Evolutionary conservation across 2,329 filamentous ascomycete species (phyloP).

Genomic region (Trichophyton simii): DNA sequence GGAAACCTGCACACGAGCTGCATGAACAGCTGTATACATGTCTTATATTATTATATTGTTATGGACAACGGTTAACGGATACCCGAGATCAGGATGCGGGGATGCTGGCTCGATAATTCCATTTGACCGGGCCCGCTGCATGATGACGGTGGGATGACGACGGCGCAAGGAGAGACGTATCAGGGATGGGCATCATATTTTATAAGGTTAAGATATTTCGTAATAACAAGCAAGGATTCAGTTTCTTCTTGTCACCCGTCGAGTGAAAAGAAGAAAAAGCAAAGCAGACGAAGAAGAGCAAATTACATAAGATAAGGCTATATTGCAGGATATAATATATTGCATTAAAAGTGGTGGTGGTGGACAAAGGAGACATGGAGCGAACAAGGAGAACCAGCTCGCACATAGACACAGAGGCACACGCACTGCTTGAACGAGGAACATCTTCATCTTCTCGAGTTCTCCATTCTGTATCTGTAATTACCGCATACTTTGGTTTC

Average conservation of each 20-base stretch:
- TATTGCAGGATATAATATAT: background rate
- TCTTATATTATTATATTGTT: too few relatives aligned
- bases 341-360: background rate
- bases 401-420: too few relatives aligned
- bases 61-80: too few relatives aligned
- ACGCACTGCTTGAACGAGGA: too few relatives aligned
- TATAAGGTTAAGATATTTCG: background rate
- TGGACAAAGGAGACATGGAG: background rate
- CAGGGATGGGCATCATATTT: background rate
- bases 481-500: background rate
- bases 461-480: background rate
- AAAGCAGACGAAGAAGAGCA: background rate
- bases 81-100: too few relatives aligned
- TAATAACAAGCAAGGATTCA: background rate
- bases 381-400: background rate
- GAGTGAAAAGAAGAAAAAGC: background rate
- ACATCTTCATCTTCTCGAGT: background rate
- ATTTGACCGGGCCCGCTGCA: too few relatives aligned
- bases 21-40: too few relatives aligned
- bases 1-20: too few relatives aligned
- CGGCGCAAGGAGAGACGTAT: background rate
- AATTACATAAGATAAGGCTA: slow-evolving; percentile 2
- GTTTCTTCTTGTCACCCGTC: background rate
- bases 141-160: background rate
- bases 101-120: too few relatives aligned